phyloP scores from a whole-genome alignment of 768 basidiomycete species.

The Tephrocybe rancida region DNA sequence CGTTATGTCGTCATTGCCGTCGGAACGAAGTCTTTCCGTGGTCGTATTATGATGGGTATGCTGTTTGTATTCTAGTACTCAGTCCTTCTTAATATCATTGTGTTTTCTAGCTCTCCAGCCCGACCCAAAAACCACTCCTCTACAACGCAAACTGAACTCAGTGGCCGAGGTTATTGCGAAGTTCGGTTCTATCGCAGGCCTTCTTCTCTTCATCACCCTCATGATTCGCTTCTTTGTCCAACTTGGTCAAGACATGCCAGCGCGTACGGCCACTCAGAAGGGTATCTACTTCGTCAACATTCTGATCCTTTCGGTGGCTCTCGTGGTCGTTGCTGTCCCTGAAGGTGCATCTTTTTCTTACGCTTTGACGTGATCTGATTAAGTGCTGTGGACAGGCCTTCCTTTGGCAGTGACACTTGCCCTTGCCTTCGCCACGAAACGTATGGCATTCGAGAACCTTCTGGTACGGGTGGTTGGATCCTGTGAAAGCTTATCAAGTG shows the following conservation, averaged over 20 bases:
- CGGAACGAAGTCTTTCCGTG: constrained; percentile 92
- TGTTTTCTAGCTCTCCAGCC: constrained; percentile 70
- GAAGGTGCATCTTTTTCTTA: constrained; percentile 36
- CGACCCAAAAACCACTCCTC: constrained; percentile 86
- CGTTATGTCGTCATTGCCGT: constrained; percentile 92
- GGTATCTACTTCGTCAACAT: constrained; percentile 92
- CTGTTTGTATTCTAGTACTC: constrained; percentile 7
- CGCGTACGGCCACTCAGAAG: constrained; percentile 73
- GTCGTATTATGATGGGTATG: constrained; percentile 96
- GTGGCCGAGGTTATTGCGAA: constrained; percentile 98
- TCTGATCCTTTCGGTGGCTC: constrained; percentile 90
- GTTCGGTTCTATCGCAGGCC: constrained; percentile 80
- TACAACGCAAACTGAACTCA: constrained; percentile 90
- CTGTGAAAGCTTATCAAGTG: constrained; percentile 99
- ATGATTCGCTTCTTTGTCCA: constrained; percentile 97
- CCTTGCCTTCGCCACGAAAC: constrained; percentile 94
- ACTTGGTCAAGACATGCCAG: constrained; percentile 62
- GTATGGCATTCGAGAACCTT: constrained; percentile 94
- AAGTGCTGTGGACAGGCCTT: constrained; percentile 77
- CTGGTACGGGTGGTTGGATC: constrained; percentile 95
- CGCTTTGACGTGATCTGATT: background rate
- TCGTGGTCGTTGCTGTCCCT: constrained; percentile 55
- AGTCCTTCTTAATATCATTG: constrained; percentile 4
- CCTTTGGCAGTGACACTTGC: constrained; percentile 97
- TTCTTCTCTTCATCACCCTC: constrained; percentile 77